phyloP scores from a whole-genome alignment of 2,329 filamentous ascomycete species.

The Colletotrichum coccodes region DNA sequence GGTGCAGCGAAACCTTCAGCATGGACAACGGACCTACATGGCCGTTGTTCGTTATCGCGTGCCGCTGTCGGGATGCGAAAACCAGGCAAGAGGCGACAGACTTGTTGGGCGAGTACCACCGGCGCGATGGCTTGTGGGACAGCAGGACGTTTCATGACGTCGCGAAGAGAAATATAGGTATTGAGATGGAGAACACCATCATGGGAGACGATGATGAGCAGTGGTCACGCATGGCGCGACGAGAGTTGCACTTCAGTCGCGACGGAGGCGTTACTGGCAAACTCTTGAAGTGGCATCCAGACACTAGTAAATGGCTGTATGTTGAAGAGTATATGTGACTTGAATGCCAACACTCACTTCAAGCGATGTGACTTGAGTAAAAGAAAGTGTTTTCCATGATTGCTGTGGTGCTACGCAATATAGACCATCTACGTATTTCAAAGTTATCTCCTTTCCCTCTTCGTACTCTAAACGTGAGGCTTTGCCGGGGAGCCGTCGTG shows the following conservation, averaged over 20 bases:
- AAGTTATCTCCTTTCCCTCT: not conserved
- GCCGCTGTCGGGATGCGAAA: slow-evolving; percentile 49
- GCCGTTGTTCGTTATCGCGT: slow-evolving; percentile 52
- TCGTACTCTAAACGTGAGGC: not conserved
- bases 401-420: not conserved
- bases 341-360: not conserved
- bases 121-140: slow-evolving; percentile 55
- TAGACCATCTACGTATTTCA: too few relatives aligned
- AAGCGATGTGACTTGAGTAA: not conserved
- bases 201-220: slow-evolving; percentile 47
- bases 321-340: not conserved
- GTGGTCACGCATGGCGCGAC: slow-evolving; percentile 49
- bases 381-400: too few relatives aligned
- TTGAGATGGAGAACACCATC: slow-evolving; percentile 43
- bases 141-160: slow-evolving; percentile 51
- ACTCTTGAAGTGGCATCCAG: slow-evolving; percentile 2
- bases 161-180: slow-evolving; percentile 46
- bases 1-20: slow-evolving; percentile 47
- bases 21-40: slow-evolving; percentile 59
- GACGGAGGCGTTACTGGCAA: slow-evolving; percentile 1
- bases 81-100: slow-evolving; percentile 52
- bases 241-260: slow-evolving; percentile 52
- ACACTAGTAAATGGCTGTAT: not conserved
- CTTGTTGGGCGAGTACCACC: slow-evolving; percentile 51
- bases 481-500: not conserved